A percentile compares a stretch with the other conserved stretches of the same genome.
Conservation (phyloP, 805 yeast species). For the Starmerella apis region DNA sequence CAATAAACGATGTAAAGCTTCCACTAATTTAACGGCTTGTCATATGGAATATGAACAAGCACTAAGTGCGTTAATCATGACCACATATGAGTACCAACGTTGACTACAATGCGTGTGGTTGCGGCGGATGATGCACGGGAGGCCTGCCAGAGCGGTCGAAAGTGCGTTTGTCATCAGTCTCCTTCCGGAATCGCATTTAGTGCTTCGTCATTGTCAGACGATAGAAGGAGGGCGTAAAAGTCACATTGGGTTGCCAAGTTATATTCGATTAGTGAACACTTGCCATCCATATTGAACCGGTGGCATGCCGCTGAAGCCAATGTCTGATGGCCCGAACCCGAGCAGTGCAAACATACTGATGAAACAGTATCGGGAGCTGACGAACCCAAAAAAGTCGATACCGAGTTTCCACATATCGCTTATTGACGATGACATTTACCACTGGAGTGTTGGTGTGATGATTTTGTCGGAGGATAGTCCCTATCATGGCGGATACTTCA, state of each 20-base stretch:
- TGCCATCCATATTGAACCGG: constrained; percentile 1
- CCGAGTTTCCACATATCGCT: constrained; percentile 54
- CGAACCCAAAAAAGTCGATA: constrained; percentile 79
- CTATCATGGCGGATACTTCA: constrained; percentile 89
- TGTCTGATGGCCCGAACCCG: constrained; percentile 21
- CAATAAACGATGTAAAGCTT: too few species aligned
- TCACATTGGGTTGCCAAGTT: neutral
- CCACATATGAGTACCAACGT: too few species aligned
- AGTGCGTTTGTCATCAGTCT: neutral
- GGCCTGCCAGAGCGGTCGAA: too few species aligned
- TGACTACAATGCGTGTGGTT: too few species aligned
- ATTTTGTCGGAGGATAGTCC: constrained; percentile 79
- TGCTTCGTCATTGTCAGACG: neutral
- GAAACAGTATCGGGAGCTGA: constrained; percentile 88
- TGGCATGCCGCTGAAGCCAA: constrained; percentile 17
- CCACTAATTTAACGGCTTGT: too few species aligned
- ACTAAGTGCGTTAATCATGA: too few species aligned
- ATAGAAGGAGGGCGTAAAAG: neutral
- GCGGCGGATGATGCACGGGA: too few species aligned
- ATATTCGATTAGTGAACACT: neutral
- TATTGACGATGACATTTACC: constrained; percentile 51
- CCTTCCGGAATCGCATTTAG: neutral
- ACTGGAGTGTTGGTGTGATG: constrained; percentile 85
- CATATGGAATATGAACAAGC: too few species aligned
- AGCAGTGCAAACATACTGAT: constrained; percentile 70